These are phyloP conservation scores for Hibiscus trionum DNA, from an alignment of 345 rosid species.

Conservation along the genomic window DNA sequence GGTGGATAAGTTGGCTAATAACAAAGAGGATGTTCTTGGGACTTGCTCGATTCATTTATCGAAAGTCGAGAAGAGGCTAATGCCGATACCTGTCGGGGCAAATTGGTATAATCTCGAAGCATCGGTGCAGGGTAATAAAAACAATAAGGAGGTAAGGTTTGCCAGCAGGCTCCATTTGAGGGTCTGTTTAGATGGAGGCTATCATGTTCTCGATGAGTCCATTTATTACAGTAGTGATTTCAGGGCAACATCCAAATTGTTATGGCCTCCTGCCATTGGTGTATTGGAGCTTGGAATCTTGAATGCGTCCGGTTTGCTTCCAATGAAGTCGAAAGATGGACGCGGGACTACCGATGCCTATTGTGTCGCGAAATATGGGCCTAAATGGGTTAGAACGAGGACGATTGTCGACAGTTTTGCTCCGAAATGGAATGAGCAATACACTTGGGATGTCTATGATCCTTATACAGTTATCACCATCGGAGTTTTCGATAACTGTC, in stretches of 20 bases:
- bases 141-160: conserved; percentile 14
- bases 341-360: conserved; percentile 42
- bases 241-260: conserved; percentile 32
- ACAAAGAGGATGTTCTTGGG: conserved; percentile 35
- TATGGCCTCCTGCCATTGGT: conserved; percentile 36
- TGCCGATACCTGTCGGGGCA: conserved; percentile 19
- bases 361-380: conserved; percentile 45
- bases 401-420: conserved; percentile 33
- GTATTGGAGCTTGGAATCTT: conserved; percentile 47
- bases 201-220: conserved; percentile 47
- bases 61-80: conserved; percentile 35
- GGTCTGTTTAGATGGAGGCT: conserved; percentile 43
- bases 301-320: conserved; percentile 37
- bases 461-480: conserved; percentile 39
- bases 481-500: conserved; percentile 39
- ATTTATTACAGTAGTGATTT: conserved; percentile 48
- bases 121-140: neutral
- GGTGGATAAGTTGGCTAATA: conserved; percentile 23
- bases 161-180: conserved; percentile 43
- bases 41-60: conserved; percentile 33
- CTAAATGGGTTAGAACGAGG: conserved; percentile 44
- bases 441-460: conserved; percentile 54
- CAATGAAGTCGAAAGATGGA: conserved; percentile 36
- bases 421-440: conserved; percentile 49
- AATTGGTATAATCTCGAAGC: conserved; percentile 37